Base-by-base conservation (phyloP, 176 grass and related monocot genomes). In the Panicum miliaceum region DNA sequence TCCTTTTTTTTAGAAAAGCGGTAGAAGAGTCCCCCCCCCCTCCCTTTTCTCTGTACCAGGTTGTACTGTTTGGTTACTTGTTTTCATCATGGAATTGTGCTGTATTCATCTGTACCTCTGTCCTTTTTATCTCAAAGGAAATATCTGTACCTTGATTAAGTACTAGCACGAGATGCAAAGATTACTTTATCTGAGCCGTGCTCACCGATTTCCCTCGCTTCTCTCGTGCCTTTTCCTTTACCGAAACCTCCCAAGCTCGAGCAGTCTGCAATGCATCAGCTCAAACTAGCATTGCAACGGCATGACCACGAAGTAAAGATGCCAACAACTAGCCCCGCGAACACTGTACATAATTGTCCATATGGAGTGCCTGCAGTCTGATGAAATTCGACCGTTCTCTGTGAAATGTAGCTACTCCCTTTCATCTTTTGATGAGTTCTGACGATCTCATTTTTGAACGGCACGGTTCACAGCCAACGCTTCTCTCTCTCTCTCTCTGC, bases 161-260 rank as follows among this genome's bases (percentile, higher is more conserved):
- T 51, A 57, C 18, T 34, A 45, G 11, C 7, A 40, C 62, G 27
- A 82, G 77, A 68, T 58, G 83, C 64, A 77, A 40, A 14, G 45
- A 40, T 19, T 0, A 23, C 19, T 61, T 29, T 15, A 43, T 12
- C 22, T 22, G 68, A 62, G 40, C 68, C 9, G 3, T 35, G 16
- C 27, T 48, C 13, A 16, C 11, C 20, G 36, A 14, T 45, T 68
- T 46, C 36, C 26, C 4, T 57, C n/a, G 7, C 34, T 62, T 15
- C 57, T 35, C 53, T 16, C 5, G 18, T 34, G 62, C 27, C 29
- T 34, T 12, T 35, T 32, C 3, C 20, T 23, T 42, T 36, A 7
- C 27, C 16, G 4, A 35, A 75, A 75, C 46, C 8, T 10, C 48
- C 27, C 1, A 42, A 38, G 51, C 34, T 38, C 12, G 19, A 36